phyloP scores from a whole-genome alignment of 306 rosid genomes.

The Mucuna pruriens region DNA sequence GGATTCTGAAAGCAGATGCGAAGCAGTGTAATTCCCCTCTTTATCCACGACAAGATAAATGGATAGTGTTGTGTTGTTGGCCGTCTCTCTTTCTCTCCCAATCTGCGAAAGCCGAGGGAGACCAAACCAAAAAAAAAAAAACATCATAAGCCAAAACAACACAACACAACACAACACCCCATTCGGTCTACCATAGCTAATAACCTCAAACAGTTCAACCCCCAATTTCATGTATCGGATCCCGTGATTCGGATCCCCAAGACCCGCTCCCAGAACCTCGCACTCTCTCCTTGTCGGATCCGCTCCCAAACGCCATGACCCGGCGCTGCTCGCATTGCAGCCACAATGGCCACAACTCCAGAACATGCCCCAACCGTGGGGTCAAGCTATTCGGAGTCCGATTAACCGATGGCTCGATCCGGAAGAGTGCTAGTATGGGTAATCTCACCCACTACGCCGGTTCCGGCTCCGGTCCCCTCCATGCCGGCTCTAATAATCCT shows the following conservation, averaged over 20 bases:
- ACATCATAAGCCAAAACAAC: background rate
- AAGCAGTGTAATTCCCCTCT: background rate
- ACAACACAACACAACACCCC: background rate
- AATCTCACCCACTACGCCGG: conserved; percentile 85
- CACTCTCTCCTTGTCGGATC: conserved; percentile 19
- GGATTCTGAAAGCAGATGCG: background rate
- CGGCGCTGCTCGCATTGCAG: conserved; percentile 98
- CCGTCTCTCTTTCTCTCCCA: conserved; percentile 50
- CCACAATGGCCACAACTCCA: conserved; percentile 95
- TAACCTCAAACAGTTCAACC: conserved; percentile 25
- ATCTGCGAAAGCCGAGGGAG: conserved; percentile 52
- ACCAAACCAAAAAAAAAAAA: conserved; percentile 21
- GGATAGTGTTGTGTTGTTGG: conserved; percentile 57
- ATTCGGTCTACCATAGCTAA: background rate
- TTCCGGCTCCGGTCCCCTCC: conserved; percentile 45
- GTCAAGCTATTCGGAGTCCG: conserved; percentile 95
- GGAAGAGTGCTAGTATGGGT: conserved; percentile 99
- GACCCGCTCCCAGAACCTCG: conserved; percentile 19
- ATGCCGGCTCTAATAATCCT: conserved; percentile 59
- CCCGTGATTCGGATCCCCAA: conserved; percentile 52
- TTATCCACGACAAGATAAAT: conserved; percentile 64
- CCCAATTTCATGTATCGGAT: conserved; percentile 38
- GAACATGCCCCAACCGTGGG: conserved; percentile 96
- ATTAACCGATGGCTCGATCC: conserved; percentile 90
- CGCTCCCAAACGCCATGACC: conserved; percentile 59